Base-by-base conservation (phyloP, 2,329 filamentous ascomycete species). In the Raffaelea albimanens region DNA sequence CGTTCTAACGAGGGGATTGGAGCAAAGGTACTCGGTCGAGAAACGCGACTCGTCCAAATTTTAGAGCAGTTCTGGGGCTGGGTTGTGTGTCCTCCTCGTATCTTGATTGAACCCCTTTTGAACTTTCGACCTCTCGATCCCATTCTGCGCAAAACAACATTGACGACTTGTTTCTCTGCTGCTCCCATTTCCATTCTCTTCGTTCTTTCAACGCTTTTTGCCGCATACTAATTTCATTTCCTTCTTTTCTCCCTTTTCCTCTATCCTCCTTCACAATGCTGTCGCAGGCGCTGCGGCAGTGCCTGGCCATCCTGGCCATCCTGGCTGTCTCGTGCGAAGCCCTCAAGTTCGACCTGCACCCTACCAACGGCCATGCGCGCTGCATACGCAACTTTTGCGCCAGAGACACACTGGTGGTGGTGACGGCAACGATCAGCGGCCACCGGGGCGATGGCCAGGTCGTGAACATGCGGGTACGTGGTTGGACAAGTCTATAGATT, bases 341-440 rank as follows among this genome's bases (percentile, higher is more conserved):
- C 50, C 81, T 98, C 60, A 96, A 95, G 73, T 96, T 98, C 76
- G 93, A 98, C 61, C 80, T 98, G 52, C 69, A 79, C 59, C 87
- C 89, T 40, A 76, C 82, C 55, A 67, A 70, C 45, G 66, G 69
- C 50, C 72, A 78, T 64, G 85, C 91, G 70, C 80, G 91, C 71
- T 98, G 93, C 72, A 86, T 98, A 66, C 82, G 91, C 65, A 98
- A 98, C 72, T 98, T 96, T 66, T 90, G 96, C 56, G 78, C 80
- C 52, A 85, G 82, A 68, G 89, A 96, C 63, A 95, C 93, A 55
- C 73, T 98, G 55, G 93, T 98, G 39, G 91, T 97, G 31, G 91
- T 98, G 46, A 97, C 91, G 49, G 87, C 90, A 47, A 95, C 82
- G 50, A 76, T 95, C 48, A 80, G 83, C 63, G 93, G 93, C n/a